Evolutionary conservation across 306 rosid genomes (phyloP).

Genomic region (Arachis hypogaea): DNA sequence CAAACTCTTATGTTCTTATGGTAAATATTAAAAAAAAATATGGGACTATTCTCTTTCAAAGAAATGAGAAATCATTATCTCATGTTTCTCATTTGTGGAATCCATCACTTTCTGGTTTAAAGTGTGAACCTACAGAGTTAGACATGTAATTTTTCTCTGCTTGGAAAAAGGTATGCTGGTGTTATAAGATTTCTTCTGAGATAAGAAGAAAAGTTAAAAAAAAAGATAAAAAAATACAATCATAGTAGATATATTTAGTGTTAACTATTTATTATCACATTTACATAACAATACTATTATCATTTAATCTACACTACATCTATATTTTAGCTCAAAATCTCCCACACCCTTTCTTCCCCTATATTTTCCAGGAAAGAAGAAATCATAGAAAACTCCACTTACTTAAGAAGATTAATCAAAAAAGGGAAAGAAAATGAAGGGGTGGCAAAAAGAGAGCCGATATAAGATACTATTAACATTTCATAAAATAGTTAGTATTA

Average conservation of each 20-base stretch:
- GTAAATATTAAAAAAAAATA: background rate
- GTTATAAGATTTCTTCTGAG: no score
- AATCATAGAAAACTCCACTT: slow-evolving; percentile 29
- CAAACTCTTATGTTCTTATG: background rate
- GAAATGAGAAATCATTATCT: no score
- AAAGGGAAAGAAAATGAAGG: slow-evolving; percentile 46
- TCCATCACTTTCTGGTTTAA: no score
- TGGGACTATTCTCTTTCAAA: background rate
- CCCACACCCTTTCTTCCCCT: slow-evolving; percentile 56
- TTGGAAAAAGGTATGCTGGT: no score
- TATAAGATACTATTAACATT: slow-evolving; percentile 35
- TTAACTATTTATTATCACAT: no score
- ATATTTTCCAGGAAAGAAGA: slow-evolving; percentile 28
- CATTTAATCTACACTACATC: background rate
- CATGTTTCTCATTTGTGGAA: no score
- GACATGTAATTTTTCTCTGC: no score
- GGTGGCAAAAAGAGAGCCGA: slow-evolving; percentile 71
- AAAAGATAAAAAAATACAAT: no score
- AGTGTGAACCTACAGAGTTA: no score
- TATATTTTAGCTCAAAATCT: background rate
- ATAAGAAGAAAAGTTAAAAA: no score
- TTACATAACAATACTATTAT: no score
- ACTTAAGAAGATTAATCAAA: slow-evolving; percentile 44
- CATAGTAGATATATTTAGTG: no score
- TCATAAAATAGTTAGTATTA: slow-evolving; percentile 12